Base-by-base conservation (phyloP, 2,329 filamentous ascomycete species). In the Neonectria ditissima region DNA sequence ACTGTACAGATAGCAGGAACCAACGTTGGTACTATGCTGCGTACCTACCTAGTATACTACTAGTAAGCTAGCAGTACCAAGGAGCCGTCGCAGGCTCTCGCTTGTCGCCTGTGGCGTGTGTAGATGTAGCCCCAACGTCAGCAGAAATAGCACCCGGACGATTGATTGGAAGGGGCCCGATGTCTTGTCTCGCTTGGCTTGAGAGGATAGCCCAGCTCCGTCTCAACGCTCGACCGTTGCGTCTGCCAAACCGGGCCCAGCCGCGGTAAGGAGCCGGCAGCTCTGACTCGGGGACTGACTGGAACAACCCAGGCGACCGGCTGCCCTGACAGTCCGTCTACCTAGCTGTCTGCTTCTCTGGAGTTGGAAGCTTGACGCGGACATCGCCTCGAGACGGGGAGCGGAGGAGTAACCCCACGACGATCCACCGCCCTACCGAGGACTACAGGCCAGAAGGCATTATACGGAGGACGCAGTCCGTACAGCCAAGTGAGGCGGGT, bases 191-290 rank as follows among this genome's bases (percentile, higher is more conserved):
- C 66, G 45, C 52, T 65, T 59, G 61, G 48, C 52, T 65, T 68
- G 45, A 56, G 44, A 64, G 39, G 45, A 26, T 67, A 68, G 60
- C 48, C n/a, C 16, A 67, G 50, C 24, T 50, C 30, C 57, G 44
- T 52, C 47, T 47, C 22, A 63, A 70, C 65, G 59, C 55, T 70
- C 56, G 63, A 66, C 63, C 67, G 70, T 73, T 73, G 65, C 59
- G 63, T 59, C 52, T 55, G 44, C 58, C 55, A 44, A 57, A 61
- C 55, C 55, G 55, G 58, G 43, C 39, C 50, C 24, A 50, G 37
- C 34, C 37, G 11, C 26, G 55, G 62, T 62, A 52, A 48, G 55
- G 55, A 63, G 59, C 52, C 43, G 44, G 53, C n/a, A 30, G 32
- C 16, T 14, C 13, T 11, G 32, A 34, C 32, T 39, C 11, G n/a